These are phyloP conservation scores for Artemisia annua DNA, from an alignment of 129 eudicot species.

Conservation along the genomic window DNA sequence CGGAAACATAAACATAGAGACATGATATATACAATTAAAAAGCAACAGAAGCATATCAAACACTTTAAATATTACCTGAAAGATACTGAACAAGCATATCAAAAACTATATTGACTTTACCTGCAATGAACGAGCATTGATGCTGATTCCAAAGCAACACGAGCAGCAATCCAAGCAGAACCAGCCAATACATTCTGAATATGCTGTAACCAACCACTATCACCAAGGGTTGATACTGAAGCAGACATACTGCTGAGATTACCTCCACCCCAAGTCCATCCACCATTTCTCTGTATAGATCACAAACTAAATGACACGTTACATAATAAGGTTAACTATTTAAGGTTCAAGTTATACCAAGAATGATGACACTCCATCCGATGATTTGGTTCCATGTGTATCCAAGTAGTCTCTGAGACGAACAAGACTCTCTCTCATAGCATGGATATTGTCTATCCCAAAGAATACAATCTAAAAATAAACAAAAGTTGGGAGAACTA, in stretches of 20 bases:
- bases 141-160: slow-evolving; percentile 88
- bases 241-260: slow-evolving; percentile 98
- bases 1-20: slow-evolving; percentile 7
- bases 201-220: slow-evolving; percentile 93
- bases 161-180: slow-evolving; percentile 99
- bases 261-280: slow-evolving; percentile 96
- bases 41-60: not conserved
- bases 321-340: not conserved
- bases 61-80: not conserved
- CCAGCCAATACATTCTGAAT: slow-evolving; percentile 95
- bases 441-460: slow-evolving; percentile 98
- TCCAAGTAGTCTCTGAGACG: slow-evolving; percentile 97
- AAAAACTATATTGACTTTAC: slow-evolving; percentile 31
- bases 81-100: not conserved
- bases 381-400: slow-evolving; percentile 84
- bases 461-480: slow-evolving; percentile 83
- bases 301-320: not conserved
- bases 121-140: slow-evolving; percentile 99
- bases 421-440: slow-evolving; percentile 92
- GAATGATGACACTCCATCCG: slow-evolving; percentile 93
- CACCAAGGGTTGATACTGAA: slow-evolving; percentile 98
- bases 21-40: not conserved
- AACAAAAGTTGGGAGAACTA: not conserved
- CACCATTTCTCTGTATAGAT: slow-evolving; percentile 80
- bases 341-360: slow-evolving; percentile 50